Percentiles rank a stretch among this genome's conserved stretches.
Conservation (phyloP, 192 early-diverging fungal genomes). For the Coemansia guatemalensis region DNA sequence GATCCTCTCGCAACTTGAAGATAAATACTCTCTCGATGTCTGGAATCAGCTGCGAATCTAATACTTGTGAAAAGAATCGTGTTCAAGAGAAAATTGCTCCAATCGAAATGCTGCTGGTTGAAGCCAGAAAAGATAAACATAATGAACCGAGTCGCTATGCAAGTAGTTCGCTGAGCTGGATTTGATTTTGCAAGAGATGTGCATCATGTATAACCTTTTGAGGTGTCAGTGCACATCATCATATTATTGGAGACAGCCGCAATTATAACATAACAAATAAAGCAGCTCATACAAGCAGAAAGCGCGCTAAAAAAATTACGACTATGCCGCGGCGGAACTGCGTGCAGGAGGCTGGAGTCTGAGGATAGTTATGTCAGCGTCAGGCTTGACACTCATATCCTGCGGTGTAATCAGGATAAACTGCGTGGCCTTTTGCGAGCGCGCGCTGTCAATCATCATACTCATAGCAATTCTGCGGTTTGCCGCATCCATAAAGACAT, state of each 20-base stretch:
- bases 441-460: constrained; percentile 85
- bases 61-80: neutral
- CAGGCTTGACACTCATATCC: constrained; percentile 69
- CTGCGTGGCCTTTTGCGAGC: constrained; percentile 68
- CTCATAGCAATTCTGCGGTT: constrained; percentile 85
- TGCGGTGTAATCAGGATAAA: constrained; percentile 98
- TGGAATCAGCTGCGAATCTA: neutral
- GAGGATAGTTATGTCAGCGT: constrained; percentile 52
- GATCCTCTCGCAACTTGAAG: neutral
- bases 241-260: neutral
- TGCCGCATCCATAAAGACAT: constrained; percentile 99
- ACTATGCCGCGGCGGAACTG: neutral
- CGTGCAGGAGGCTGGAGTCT: constrained; percentile 57
- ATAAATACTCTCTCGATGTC: neutral
- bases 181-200: neutral
- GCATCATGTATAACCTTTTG: neutral
- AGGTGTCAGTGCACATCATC: neutral
- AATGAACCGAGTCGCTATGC: neutral
- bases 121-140: neutral
- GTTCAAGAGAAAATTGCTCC: neutral
- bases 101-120: neutral
- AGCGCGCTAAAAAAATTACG: neutral
- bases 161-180: neutral
- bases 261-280: neutral
- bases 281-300: neutral